Evolutionary conservation across 768 basidiomycete genomes (phyloP).

Genomic region (Lactarius psammicola): DNA sequence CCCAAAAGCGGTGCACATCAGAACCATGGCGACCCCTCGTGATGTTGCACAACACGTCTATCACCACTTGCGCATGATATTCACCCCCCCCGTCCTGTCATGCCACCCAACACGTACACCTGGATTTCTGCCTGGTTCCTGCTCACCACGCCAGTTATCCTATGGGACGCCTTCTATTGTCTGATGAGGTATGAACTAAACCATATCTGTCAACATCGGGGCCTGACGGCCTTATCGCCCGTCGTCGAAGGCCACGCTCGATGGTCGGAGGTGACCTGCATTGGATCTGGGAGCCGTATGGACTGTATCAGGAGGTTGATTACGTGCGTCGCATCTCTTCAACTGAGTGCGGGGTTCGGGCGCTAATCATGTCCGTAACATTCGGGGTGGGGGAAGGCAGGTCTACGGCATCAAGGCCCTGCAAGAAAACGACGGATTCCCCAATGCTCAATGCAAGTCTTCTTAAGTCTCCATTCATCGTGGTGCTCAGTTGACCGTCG

Average conservation of each 20-base stretch:
- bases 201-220: neutral
- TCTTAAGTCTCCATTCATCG: neutral
- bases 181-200: conserved; percentile 59
- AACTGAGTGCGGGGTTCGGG: conserved; percentile 8
- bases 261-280: conserved; percentile 87
- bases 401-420: conserved; percentile 72
- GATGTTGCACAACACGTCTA: neutral
- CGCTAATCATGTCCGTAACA: neutral
- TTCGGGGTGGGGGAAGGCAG: conserved; percentile 36
- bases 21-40: neutral
- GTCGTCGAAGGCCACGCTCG: conserved; percentile 64
- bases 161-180: conserved; percentile 83
- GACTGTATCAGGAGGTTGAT: conserved; percentile 67
- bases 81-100: conserved; percentile 9
- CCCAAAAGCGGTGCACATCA: neutral
- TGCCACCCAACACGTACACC: conserved; percentile 32
- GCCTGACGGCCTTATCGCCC: conserved; percentile 7
- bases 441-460: conserved; percentile 69
- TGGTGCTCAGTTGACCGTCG: neutral
- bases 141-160: conserved; percentile 57
- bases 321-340: conserved; percentile 35
- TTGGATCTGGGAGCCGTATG: conserved; percentile 90
- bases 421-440: conserved; percentile 71
- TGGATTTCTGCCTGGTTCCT: conserved; percentile 44
- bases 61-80: neutral